Base-by-base conservation (phyloP, 352 stramenopile genomes). In the Pythium biforme region DNA sequence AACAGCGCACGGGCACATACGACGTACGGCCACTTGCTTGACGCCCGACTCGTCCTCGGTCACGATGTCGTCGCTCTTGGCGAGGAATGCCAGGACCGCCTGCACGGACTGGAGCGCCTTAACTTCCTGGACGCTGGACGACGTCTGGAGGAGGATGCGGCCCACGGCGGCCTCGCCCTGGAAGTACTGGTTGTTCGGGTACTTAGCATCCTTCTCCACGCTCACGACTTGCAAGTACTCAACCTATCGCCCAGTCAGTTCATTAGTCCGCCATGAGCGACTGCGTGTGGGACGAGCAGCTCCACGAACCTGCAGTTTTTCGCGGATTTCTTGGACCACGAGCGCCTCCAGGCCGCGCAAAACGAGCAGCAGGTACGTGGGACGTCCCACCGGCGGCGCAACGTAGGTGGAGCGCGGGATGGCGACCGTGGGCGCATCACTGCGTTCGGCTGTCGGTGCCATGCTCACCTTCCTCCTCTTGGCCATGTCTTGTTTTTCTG, bases 271-370 rank as follows among this genome's bases (percentile, higher is more conserved):
- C 20, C 41, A 49, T n/a, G 41, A 11, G 41, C 22, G n/a, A 23
- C 19, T 25, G 19, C 22, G 20, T 3, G n/a, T 27, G 20, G 3
- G 41, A 27, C n/a, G 19, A 7, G 8, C n/a, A 45, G 27, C 4
- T 4, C 7, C n/a, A 45, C 48, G 1, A 23, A 85, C 80, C 70
- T 90, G 43, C 20, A 94, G 66, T 56, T 85, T 92, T 20, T 67
- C 64, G 37, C 73, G 79, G 61, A 94, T 90, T 62, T 94, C 84
- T 56, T 81, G 51, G 37, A 87, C 70, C 9, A 73, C 82, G 11
- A 94, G 65, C 45, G 77, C 78, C 72, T 94, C 84, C 25, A 94
- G 77, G 0, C 84, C 82, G 52, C 84, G 80, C 66, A 94, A 75
- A 60, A 86, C 82, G 20, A 94, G 79, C 64, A 94, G 65, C 70